A percentile compares a stretch with the other conserved stretches of the same genome.
phyloP scores from a whole-genome alignment of 306 rosid genomes.

The Arachis hypogaea region DNA sequence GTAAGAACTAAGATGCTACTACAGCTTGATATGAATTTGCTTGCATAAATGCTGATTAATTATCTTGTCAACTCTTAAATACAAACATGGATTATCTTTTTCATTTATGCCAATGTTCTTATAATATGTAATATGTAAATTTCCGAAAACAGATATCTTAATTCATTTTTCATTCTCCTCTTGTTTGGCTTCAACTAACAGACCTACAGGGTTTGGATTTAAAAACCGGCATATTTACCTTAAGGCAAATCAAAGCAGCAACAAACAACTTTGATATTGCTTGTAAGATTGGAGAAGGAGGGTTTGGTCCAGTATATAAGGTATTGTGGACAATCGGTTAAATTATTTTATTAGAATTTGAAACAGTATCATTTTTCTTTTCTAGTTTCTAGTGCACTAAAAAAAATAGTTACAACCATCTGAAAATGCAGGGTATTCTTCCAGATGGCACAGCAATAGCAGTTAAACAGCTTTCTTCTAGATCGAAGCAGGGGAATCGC shows the following conservation, averaged over 20 bases:
- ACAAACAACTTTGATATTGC: conserved; percentile 40
- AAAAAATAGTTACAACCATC: too few relatives aligned
- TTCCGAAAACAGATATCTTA: too few relatives aligned
- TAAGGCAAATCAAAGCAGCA: conserved; percentile 52
- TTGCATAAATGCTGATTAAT: not conserved
- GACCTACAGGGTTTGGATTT: conserved; percentile 48
- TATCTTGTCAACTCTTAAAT: too few relatives aligned
- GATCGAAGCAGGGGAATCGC: conserved; percentile 59
- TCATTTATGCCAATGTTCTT: too few relatives aligned
- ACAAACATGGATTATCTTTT: too few relatives aligned
- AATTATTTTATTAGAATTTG: too few relatives aligned
- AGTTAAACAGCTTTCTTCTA: conserved; percentile 54
- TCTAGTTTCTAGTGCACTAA: too few relatives aligned
- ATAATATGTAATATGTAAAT: too few relatives aligned
- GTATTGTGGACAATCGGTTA: conserved; percentile 10
- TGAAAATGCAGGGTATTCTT: conserved; percentile 45
- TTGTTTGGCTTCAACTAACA: not conserved
- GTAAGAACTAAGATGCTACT: too few relatives aligned
- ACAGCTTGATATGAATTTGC: too few relatives aligned
- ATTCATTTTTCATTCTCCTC: too few relatives aligned
- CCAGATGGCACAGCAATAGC: conserved; percentile 50
- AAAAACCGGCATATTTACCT: conserved; percentile 46
- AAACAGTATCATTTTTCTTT: too few relatives aligned
- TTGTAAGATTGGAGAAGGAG: conserved; percentile 26
- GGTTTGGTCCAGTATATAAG: conserved; percentile 62